These are phyloP conservation scores for Davidsoniella eucalypti DNA, from an alignment of 2,329 filamentous ascomycete genomes.

Conservation along the genomic window DNA sequence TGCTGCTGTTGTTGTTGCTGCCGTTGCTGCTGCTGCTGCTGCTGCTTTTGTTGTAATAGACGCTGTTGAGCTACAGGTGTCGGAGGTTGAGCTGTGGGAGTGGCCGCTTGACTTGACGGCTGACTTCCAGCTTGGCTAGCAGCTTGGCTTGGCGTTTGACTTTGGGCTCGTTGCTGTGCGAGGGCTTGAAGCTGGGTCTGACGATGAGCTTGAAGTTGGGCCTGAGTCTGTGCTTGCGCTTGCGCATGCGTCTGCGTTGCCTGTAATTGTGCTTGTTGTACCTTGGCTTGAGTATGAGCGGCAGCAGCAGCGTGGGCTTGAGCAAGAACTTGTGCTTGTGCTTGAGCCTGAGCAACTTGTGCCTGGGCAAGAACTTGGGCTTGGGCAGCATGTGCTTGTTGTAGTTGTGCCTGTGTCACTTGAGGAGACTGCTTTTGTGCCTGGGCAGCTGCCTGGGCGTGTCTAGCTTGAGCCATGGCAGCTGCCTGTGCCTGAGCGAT, in stretches of 20 bases:
- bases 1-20: no score
- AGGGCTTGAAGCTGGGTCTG: constrained; percentile 13
- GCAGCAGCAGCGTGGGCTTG: constrained; percentile 5
- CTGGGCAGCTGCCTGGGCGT: constrained; percentile 19
- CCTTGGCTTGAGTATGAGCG: constrained; percentile 8
- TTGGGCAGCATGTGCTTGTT: constrained; percentile 16
- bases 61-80: no score
- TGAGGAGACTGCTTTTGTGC: constrained; percentile 12
- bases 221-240: constrained; percentile 9
- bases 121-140: not conserved
- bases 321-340: constrained; percentile 11
- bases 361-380: constrained; percentile 17
- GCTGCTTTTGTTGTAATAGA: constrained; percentile 13
- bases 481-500: constrained; percentile 13
- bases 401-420: constrained; percentile 17
- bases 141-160: not conserved
- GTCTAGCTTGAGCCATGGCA: constrained; percentile 15
- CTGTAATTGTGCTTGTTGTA: constrained; percentile 13
- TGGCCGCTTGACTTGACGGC: not conserved
- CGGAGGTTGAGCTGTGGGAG: not conserved
- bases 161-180: constrained; percentile 13
- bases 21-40: not conserved
- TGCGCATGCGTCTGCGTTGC: constrained; percentile 12
- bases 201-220: constrained; percentile 9
- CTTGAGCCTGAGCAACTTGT: constrained; percentile 5